Conservation (phyloP, 495 filamentous ascomycete species). For the Trichoderma orchidacearum region DNA sequence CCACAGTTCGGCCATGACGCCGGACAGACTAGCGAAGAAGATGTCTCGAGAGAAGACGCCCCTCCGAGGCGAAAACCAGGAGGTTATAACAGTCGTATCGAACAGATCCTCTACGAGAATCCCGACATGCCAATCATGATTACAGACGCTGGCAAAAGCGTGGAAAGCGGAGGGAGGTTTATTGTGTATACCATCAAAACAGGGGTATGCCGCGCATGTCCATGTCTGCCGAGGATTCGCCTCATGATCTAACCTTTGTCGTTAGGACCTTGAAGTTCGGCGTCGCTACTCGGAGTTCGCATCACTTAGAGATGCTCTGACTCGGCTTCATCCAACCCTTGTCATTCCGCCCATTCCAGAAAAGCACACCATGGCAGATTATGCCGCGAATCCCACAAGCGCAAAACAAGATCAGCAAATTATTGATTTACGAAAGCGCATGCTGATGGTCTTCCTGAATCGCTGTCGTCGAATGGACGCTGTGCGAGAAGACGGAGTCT, state of each 20-base stretch:
- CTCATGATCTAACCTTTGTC: constrained; percentile 10
- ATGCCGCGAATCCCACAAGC: constrained; percentile 92
- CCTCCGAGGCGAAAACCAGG: constrained; percentile 56
- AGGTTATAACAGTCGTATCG: constrained; percentile 86
- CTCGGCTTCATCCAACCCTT: constrained; percentile 82
- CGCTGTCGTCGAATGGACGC: constrained; percentile 87
- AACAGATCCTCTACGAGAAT: constrained; percentile 93
- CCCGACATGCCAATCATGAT: constrained; percentile 81
- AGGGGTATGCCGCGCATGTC: constrained; percentile 49
- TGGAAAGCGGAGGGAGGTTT: constrained; percentile 73
- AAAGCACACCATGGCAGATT: constrained; percentile 97
- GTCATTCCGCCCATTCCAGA: constrained; percentile 95
- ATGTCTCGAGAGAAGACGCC: constrained; percentile 40
- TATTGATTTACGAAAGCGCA: constrained; percentile 89
- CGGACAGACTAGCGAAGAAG: constrained; percentile 37
- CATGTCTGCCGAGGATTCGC: background rate
- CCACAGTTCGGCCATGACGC: constrained; percentile 13
- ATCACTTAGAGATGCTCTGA: constrained; percentile 78
- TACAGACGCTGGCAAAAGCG: constrained; percentile 86
- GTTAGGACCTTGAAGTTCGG: constrained; percentile 84
- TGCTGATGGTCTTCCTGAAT: constrained; percentile 91
- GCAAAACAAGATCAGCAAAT: constrained; percentile 95
- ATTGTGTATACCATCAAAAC: constrained; percentile 97
- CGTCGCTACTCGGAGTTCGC: constrained; percentile 94
- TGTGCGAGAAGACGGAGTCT: constrained; percentile 84